Base-by-base conservation (phyloP, 2,329 filamentous ascomycete species). In the Epichloe typhina region DNA sequence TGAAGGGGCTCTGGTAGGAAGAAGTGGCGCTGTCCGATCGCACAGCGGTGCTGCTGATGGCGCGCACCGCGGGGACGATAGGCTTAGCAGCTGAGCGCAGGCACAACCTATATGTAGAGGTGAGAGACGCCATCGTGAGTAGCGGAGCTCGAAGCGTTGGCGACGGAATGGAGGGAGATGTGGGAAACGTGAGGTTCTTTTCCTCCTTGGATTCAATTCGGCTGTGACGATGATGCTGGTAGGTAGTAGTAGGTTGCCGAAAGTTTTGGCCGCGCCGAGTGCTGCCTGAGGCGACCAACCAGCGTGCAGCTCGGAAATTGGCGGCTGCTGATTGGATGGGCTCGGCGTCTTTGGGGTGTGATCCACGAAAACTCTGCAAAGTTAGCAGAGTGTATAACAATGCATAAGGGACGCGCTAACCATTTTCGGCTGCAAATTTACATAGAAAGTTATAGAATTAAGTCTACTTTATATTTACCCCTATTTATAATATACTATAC, bases 61-160 rank as follows among this genome's bases (percentile, higher is more conserved):
- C 73, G 65, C 77, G 76, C 60, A 74, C 68, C 49, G 66, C 65
- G 60, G 65, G 60, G 55, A 62, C 63, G 57, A 64, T 66, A 52
- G 62, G 62, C 61, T 66, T 69, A 61, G 71, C 70, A 57, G 71
- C 65, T 55, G 70, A 68, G 70, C 84, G 84, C 74, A 86, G 74
- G 67, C 86, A 76, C 64, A 80, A 74, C 70, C 81, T 80, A 67
- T 84, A 80, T 66, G 81, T 77, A 66, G 77, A 76, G 64, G 81
- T 72, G 69, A 88, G 78, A 67, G 81, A 74, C 69, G 82, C 81
- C 83, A 86, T 86, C 58, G 63, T 64, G 53, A 21, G 17, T 9
- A 50, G 31, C 31, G n/a, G 40, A 39, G 46, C 50, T 50, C 48
- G 46, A 36, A 42, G 53, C 43, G 49, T 19, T 53, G 51, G 51